phyloP scores from a whole-genome alignment of 2,329 filamentous ascomycete genomes.

The Claviceps capensis region DNA sequence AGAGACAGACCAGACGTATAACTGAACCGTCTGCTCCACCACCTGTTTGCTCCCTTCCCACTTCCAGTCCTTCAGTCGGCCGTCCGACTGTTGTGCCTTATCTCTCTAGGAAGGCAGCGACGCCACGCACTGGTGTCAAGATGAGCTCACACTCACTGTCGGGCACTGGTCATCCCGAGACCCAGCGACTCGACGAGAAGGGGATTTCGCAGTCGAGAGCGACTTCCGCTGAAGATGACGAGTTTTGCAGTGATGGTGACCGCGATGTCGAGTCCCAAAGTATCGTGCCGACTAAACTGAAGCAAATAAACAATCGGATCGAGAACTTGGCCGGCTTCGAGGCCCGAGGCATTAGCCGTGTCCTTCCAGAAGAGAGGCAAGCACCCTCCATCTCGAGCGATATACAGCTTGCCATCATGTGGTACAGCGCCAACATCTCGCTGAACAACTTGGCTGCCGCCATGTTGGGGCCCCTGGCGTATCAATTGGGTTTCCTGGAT shows the following conservation, averaged over 20 bases:
- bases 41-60: background rate
- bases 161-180: background rate
- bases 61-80: no score
- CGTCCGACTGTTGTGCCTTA: background rate
- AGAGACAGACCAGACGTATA: background rate
- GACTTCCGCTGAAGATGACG: background rate
- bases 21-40: background rate
- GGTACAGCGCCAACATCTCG: conserved; percentile 31
- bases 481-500: conserved; percentile 59
- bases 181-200: background rate
- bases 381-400: conserved; percentile 19
- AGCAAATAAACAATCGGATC: conserved; percentile 13
- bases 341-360: conserved; percentile 25
- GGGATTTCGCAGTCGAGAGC: background rate
- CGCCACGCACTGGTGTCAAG: background rate
- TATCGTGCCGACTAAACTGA: conserved; percentile 2
- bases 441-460: conserved; percentile 49
- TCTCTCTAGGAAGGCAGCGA: background rate
- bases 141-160: background rate
- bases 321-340: conserved; percentile 24
- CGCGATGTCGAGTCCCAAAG: background rate
- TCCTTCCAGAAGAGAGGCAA: conserved; percentile 22
- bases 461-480: conserved; percentile 53
- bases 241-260: background rate
- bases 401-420: conserved; percentile 26